These are phyloP conservation scores for Maudiozyma serrabonitensis DNA, from an alignment of 805 yeast species.

Conservation along the genomic window DNA sequence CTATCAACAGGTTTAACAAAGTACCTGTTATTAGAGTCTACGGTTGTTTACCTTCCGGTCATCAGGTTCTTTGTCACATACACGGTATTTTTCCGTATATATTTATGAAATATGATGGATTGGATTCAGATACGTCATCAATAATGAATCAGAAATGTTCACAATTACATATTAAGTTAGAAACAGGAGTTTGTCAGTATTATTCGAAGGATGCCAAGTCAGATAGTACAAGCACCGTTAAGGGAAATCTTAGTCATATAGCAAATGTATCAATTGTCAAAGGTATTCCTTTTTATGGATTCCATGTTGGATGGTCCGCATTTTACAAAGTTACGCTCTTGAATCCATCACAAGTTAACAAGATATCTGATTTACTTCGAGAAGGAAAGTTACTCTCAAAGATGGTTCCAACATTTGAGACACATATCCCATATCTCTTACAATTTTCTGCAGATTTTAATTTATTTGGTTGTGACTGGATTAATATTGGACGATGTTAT, in stretches of 20 bases:
- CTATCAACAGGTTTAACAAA: constrained; percentile 29
- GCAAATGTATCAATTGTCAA: constrained; percentile 57
- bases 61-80: constrained; percentile 54
- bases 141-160: constrained; percentile 30
- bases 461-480: constrained; percentile 76
- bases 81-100: constrained; percentile 83
- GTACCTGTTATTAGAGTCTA: constrained; percentile 74
- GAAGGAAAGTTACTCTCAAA: constrained; percentile 35
- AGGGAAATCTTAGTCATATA: constrained; percentile 33
- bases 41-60: constrained; percentile 58
- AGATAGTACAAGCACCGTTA: neutral
- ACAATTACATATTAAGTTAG: constrained; percentile 36
- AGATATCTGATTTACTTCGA: constrained; percentile 43
- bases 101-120: constrained; percentile 51
- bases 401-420: constrained; percentile 51
- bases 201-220: neutral
- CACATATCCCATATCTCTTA: constrained; percentile 66
- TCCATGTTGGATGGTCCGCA: constrained; percentile 49
- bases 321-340: constrained; percentile 61
- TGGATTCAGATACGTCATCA: constrained; percentile 15
- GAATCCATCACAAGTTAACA: constrained; percentile 48
- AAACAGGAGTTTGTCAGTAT: constrained; percentile 20
- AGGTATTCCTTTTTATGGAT: constrained; percentile 82
- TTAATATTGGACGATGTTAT: constrained; percentile 37
- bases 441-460: constrained; percentile 82